Percentiles rank a stretch among this genome's conserved stretches.
These are phyloP conservation scores for Austroboletus eburneus DNA, from an alignment of 768 basidiomycete species.

Conservation along the genomic window DNA sequence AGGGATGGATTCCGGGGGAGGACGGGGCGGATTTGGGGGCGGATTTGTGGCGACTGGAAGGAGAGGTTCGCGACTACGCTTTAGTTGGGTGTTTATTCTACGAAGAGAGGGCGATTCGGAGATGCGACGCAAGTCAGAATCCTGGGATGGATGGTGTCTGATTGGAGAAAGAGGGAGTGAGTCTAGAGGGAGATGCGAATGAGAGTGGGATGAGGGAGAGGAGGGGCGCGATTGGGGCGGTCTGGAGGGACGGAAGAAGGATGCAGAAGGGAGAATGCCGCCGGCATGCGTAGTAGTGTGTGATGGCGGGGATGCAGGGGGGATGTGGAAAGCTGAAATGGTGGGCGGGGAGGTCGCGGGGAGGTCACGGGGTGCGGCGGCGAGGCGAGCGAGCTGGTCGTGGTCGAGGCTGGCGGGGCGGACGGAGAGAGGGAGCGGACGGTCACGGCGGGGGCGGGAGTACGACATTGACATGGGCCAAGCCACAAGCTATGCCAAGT, in stretches of 20 bases:
- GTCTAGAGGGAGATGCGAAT: constrained; percentile 27
- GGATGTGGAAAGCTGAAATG: constrained; percentile 19
- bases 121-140: constrained; percentile 37
- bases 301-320: constrained; percentile 33
- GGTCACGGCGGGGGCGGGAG: neutral
- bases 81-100: constrained; percentile 39
- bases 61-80: constrained; percentile 71
- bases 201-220: constrained; percentile 29
- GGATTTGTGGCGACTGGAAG: constrained; percentile 42
- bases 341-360: constrained; percentile 28
- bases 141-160: constrained; percentile 35
- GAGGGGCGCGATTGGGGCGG: constrained; percentile 48
- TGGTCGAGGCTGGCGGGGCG: constrained; percentile 17
- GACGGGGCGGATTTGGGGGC: neutral
- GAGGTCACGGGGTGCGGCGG: constrained; percentile 12
- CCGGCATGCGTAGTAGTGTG: constrained; percentile 68
- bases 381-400: constrained; percentile 5
- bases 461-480: neutral
- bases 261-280: constrained; percentile 73
- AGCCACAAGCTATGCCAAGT: too few relatives aligned
- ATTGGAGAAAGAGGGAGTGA: constrained; percentile 40
- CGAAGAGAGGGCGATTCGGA: constrained; percentile 23
- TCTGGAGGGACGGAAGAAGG: constrained; percentile 71
- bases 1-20: constrained; percentile 1
- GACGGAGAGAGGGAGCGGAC: neutral